Percentiles rank a stretch among this genome's conserved stretches.
Conservation (phyloP, 768 basidiomycete species). For the Phylloporus arenicola region DNA sequence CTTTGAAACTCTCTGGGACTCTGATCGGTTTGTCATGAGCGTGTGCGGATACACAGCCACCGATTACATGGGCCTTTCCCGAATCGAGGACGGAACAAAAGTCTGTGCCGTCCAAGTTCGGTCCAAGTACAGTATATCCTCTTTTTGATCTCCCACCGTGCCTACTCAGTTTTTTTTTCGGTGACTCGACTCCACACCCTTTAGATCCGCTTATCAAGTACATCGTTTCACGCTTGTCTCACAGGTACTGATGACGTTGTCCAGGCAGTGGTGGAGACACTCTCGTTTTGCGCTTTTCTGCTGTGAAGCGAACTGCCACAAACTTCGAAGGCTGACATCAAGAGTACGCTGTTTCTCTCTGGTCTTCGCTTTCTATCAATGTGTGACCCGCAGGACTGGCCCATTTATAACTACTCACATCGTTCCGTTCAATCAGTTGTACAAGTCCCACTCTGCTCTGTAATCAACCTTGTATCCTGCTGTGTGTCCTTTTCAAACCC, state of each 20-base stretch:
- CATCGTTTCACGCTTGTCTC: background rate
- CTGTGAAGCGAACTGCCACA: conserved; percentile 5
- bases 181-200: conserved; percentile 15
- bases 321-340: background rate
- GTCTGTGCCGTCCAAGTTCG: conserved; percentile 7
- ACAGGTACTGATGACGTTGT: background rate
- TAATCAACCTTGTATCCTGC: conserved; percentile 5
- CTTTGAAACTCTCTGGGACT: no score
- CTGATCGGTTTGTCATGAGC: background rate
- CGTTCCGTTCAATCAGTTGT: conserved; percentile 4
- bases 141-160: conserved; percentile 14
- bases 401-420: background rate
- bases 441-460: conserved; percentile 14
- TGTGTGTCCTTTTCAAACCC: conserved; percentile 11
- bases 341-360: conserved; percentile 2
- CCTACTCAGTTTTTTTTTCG: conserved; percentile 3
- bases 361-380: background rate
- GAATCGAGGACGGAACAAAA: conserved; percentile 5
- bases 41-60: conserved; percentile 18
- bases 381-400: conserved; percentile 7
- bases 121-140: no score
- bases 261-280: background rate
- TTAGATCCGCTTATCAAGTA: conserved; percentile 10
- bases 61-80: conserved; percentile 9
- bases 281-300: background rate